Conservation (phyloP, 2,329 filamentous ascomycete genomes). For the Rachicladosporium sp. region DNA sequence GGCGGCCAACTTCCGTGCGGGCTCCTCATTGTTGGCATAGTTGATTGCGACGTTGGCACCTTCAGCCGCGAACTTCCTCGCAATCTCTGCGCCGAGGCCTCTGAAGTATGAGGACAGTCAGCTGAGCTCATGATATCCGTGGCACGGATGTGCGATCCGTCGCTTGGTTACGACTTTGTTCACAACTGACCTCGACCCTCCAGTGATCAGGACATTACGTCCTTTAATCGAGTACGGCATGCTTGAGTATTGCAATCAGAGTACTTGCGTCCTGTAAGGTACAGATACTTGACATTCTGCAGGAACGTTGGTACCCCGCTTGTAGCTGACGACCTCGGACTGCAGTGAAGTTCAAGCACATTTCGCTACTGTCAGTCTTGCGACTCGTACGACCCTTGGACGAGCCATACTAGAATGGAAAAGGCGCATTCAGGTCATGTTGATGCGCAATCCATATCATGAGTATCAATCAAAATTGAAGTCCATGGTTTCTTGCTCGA, state of each 20-base stretch:
- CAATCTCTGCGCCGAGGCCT: constrained; percentile 59
- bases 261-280: background rate
- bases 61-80: constrained; percentile 53
- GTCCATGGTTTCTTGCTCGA: too few relatives aligned
- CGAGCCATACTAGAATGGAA: too few relatives aligned
- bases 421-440: too few relatives aligned
- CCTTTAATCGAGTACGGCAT: constrained; percentile 54
- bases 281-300: too few relatives aligned
- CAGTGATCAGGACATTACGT: constrained; percentile 52
- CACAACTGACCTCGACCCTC: constrained; percentile 44
- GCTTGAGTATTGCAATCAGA: constrained; percentile 3
- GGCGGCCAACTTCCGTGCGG: constrained; percentile 46
- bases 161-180: background rate
- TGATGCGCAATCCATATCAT: too few relatives aligned
- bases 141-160: background rate
- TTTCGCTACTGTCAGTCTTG: too few relatives aligned
- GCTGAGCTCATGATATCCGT: background rate
- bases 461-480: too few relatives aligned
- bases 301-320: too few relatives aligned
- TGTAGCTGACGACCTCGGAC: too few relatives aligned
- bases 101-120: constrained; percentile 29
- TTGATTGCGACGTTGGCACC: constrained; percentile 63
- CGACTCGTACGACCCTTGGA: too few relatives aligned
- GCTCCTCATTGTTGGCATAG: constrained; percentile 50
- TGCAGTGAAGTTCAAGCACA: too few relatives aligned